phyloP scores from a whole-genome alignment of 257 asterid species.

The Schizonepeta tenuifolia region DNA sequence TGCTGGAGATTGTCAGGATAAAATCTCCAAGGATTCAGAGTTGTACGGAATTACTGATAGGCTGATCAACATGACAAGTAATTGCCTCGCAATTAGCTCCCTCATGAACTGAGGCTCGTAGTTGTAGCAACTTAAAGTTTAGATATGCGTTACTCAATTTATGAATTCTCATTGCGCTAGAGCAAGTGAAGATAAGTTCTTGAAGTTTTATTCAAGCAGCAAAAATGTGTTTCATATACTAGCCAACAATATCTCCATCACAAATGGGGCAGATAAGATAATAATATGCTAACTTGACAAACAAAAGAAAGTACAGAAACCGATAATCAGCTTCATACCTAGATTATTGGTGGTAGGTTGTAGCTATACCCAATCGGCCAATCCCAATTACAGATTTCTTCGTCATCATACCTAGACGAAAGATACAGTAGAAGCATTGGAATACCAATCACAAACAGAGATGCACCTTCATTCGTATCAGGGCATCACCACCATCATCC shows the following conservation, averaged over 20 bases:
- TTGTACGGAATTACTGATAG: conserved; percentile 30
- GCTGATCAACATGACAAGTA: conserved; percentile 55
- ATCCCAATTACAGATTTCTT: not conserved
- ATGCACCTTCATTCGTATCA: not conserved
- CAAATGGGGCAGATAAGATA: not conserved
- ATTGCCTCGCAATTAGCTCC: conserved; percentile 55
- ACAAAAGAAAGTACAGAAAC: not conserved
- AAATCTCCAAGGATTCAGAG: conserved; percentile 30
- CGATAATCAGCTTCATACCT: not conserved
- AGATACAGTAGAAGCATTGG: not conserved
- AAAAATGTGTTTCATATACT: not conserved
- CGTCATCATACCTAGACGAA: too few species aligned
- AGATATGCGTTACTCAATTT: not conserved
- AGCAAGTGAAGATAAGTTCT: not conserved
- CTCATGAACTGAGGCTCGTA: conserved; percentile 29
- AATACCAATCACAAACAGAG: not conserved
- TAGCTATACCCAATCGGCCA: too few species aligned
- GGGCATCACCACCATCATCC: not conserved
- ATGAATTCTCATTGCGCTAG: not conserved
- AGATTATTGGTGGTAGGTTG: not conserved
- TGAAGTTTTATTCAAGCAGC: not conserved
- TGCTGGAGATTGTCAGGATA: conserved; percentile 55
- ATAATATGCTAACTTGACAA: not conserved
- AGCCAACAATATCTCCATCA: not conserved
- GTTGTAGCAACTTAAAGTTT: not conserved